Evolutionary conservation across 345 rosid genomes (phyloP).

Genomic region (Citrus trifoliata): DNA sequence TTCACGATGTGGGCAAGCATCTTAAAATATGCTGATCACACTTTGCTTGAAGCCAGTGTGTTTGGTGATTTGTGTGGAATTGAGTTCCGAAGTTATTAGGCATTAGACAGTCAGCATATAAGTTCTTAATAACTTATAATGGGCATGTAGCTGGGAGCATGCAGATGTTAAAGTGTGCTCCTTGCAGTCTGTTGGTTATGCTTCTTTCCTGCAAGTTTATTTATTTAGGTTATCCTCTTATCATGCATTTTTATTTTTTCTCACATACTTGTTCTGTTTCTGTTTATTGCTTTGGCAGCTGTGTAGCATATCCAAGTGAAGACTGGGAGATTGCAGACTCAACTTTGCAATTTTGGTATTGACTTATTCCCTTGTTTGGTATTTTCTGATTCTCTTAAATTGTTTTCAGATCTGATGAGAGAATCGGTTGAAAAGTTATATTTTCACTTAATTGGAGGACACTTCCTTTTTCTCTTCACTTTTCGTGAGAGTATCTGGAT

Average conservation of each 20-base stretch:
- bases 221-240: neutral
- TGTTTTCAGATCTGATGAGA: neutral
- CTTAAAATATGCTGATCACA: neutral
- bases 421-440: neutral
- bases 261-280: neutral
- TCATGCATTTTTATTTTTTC: neutral
- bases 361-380: constrained; percentile 10
- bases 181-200: neutral
- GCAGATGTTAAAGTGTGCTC: neutral
- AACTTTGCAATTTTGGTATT: constrained; percentile 94
- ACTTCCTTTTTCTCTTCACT: neutral
- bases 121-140: neutral
- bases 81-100: neutral
- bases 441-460: neutral
- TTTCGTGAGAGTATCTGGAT: neutral
- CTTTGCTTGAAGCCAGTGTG: neutral
- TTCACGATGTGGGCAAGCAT: neutral
- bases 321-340: constrained; percentile 99
- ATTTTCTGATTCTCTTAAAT: neutral
- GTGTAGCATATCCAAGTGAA: constrained; percentile 89
- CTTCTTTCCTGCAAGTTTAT: neutral
- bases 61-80: neutral
- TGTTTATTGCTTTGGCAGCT: constrained; percentile 45
- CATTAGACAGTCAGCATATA: no score
- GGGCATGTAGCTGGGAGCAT: neutral